Conservation (phyloP, 345 rosid species). For the Salix exigua region DNA sequence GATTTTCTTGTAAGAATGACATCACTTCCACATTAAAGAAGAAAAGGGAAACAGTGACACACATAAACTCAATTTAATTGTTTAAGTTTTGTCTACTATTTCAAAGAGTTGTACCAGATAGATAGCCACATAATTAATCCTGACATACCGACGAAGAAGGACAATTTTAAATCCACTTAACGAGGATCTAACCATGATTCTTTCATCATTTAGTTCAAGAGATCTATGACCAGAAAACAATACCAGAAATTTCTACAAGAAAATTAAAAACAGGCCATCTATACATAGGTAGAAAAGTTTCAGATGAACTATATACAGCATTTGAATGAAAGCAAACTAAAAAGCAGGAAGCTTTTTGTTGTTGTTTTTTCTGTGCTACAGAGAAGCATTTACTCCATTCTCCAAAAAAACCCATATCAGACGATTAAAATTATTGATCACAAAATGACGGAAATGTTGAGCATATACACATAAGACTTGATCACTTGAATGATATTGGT, state of each 20-base stretch:
- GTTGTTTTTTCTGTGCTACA: too few species aligned
- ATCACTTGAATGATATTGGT: too few species aligned
- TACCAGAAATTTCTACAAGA: background rate
- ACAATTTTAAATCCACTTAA: background rate
- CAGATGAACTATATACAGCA: too few species aligned
- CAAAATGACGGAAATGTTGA: too few species aligned
- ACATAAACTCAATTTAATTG: background rate
- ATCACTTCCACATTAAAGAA: background rate
- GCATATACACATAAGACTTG: too few species aligned
- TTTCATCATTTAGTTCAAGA: background rate
- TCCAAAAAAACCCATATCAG: too few species aligned
- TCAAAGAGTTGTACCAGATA: background rate
- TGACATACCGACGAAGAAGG: background rate
- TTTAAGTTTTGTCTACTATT: background rate
- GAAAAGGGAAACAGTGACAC: background rate
- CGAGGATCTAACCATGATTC: background rate
- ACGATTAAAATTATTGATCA: too few species aligned
- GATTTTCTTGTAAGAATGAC: background rate
- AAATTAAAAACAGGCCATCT: background rate
- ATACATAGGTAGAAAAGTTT: too few species aligned
- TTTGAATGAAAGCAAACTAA: too few species aligned
- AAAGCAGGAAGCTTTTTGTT: too few species aligned
- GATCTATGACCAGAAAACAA: background rate
- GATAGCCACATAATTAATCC: background rate
- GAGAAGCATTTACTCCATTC: too few species aligned